Evolutionary conservation across 306 rosid species (phyloP), one percentile per base, ranked within the genome.

Genomic region (Heteromeles arbutifolia): DNA sequence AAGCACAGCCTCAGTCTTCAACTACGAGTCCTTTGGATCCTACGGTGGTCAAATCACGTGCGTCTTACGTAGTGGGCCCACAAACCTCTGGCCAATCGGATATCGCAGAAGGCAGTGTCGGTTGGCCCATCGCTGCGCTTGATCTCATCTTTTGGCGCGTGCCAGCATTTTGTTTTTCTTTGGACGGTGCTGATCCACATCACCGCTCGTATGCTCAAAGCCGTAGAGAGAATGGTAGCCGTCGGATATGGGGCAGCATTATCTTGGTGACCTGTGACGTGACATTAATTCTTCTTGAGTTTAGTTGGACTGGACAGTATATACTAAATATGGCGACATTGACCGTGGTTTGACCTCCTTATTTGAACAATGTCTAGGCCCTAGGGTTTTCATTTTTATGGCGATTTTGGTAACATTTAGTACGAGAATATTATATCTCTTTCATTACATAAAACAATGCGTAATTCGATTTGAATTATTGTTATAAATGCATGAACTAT

Each of bases 181-280:
- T n/a, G 76, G 77, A 17, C 80, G 79, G 66, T 68, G 80, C 29
- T 3, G 62, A 25, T 48, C 56, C 53, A 53, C 29, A 62, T 62
- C 75, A 37, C 58, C 37, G 22, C 0, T 64, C 69, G 72, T 24
- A 24, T 4, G 17, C 57, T 52, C 18, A 24, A n/a, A 24, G 25
- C 31, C 14, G 5, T 1, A 3, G 39, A 26, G 26, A 6, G 54
- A 53, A 56, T 56, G 52, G 11, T 11, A 72, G 70, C 77, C 80
- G 21, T 56, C 21, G 11, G 31, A 56, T 68, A 3, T n/a, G 6
- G 32, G 8, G 3, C 17, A 14, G 19, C 19, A 4, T 15, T 48
- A 15, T 0, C 10, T 61, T 13, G 34, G 65, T 25, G 34, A 61
- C 6, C 1, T 26, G 65, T 13, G 65, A 61, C 32, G 34, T 26